Evolutionary conservation across 1,139 yeast genomes (phyloP), one percentile per base, ranked within the genome.

Genomic region (Candida glucosophila): DNA sequence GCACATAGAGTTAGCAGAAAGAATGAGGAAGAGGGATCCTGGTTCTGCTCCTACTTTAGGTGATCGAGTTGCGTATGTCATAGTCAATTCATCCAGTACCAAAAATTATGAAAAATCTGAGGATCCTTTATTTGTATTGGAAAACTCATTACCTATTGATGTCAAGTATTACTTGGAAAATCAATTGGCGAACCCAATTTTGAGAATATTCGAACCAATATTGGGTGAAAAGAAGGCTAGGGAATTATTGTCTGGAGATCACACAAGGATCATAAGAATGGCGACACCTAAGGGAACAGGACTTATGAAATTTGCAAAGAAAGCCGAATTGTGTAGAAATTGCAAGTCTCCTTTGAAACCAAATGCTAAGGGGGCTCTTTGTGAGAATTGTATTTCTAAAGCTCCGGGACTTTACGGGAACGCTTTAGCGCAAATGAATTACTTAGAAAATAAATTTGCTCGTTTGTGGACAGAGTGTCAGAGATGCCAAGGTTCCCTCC

Each of bases 381-480:
- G 99, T 54, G 68, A 68, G 16, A 78, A 83, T 44, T 92, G 99
- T 58, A 58, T 71, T 15, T 58, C 65, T 13, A 73, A 72, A 35
- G 86, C 92, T 0, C 88, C 92, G 3, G 79, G 73, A 41, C 53
- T 86, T 19, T 90, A 86, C 44, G 76, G 88, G 14, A 72, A 73
- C 34, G 86, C 93, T 5, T 56, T 92, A 27, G 78, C 82, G 5
- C 78, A 75, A 33, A 77, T 88, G 67, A 81, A 85, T 43, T 75
- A 74, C 25, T 55, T 90, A 37, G 95, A 92, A 47, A 71, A 73
- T 35, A 79, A 80, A 41, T 92, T 85, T 44, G 78, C 95, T 2
- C 63, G 94, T 36, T 58, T 92, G 33, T 92, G 99, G 99, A 90
- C 98, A 0, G 95, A 92, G 47, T 92, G 99, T 49, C 99, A 92